Conservation (phyloP, 192 early-diverging fungal genomes). For the Phlyctochytrium planicorne region DNA sequence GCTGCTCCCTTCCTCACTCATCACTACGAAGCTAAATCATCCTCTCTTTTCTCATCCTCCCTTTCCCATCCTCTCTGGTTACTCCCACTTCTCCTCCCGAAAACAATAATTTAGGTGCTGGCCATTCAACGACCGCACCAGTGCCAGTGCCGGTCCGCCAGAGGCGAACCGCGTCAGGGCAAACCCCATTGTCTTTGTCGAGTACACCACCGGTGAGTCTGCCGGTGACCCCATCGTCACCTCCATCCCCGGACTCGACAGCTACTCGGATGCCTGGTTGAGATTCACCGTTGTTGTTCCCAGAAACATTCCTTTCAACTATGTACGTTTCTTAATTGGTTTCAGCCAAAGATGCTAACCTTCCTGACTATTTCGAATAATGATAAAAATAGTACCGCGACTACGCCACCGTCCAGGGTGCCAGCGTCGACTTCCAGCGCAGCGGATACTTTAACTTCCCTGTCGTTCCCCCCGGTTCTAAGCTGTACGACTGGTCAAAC, state of each 20-base stretch:
- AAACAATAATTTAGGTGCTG: conserved; percentile 3
- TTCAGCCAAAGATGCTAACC: background rate
- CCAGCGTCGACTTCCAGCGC: background rate
- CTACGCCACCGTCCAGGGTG: background rate
- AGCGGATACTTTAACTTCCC: conserved; percentile 1
- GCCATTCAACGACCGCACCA: background rate
- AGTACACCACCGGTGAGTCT: conserved; percentile 1
- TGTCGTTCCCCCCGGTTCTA: background rate
- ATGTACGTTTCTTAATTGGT: background rate
- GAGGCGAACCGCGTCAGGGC: background rate
- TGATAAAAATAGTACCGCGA: background rate
- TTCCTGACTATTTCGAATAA: too few species aligned
- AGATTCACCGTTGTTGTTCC: background rate
- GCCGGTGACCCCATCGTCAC: background rate
- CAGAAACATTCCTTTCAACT: background rate
- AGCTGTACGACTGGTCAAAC: background rate
- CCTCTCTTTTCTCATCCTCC: too few species aligned
- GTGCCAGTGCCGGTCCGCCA: background rate
- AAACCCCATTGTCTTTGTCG: background rate
- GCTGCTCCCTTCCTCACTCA: too few species aligned
- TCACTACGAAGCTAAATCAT: too few species aligned
- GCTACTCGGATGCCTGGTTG: background rate
- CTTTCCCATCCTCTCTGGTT: too few species aligned
- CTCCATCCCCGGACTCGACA: background rate
- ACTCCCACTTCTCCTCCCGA: too few species aligned